A percentile compares a stretch with the other conserved stretches of the same genome.
These are phyloP conservation scores for Rhypophila decipiens DNA, from an alignment of 495 filamentous ascomycete species.

Conservation along the genomic window DNA sequence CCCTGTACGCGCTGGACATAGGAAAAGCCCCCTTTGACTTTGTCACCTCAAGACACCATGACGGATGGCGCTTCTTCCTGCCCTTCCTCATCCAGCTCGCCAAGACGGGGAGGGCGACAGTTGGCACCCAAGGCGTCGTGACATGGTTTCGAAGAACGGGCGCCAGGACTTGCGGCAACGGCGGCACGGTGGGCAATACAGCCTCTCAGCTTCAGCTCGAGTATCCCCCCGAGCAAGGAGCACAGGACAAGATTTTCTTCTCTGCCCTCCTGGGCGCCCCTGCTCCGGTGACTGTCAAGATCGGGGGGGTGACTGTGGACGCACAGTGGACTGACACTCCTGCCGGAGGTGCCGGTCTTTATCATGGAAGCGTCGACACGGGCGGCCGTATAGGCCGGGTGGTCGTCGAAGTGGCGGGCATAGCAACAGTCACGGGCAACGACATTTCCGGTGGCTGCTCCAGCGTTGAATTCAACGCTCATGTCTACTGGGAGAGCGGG, in stretches of 20 bases:
- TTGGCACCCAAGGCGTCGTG: constrained; percentile 35
- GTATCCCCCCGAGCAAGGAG: constrained; percentile 5
- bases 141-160: constrained; percentile 53
- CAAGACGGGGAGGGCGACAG: constrained; percentile 30
- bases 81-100: constrained; percentile 56
- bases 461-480: not conserved
- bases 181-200: constrained; percentile 25
- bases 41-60: constrained; percentile 37
- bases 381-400: constrained; percentile 42
- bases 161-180: constrained; percentile 16
- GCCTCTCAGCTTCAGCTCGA: constrained; percentile 10
- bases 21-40: constrained; percentile 13
- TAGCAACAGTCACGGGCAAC: not conserved
- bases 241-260: constrained; percentile 32
- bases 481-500: not conserved
- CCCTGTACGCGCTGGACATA: constrained; percentile 38
- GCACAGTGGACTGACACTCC: constrained; percentile 25
- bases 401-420: constrained; percentile 38
- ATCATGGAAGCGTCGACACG: constrained; percentile 38
- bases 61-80: constrained; percentile 33
- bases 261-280: constrained; percentile 36
- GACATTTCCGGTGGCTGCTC: constrained; percentile 2
- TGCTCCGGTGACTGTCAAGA: constrained; percentile 36
- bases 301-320: constrained; percentile 37
- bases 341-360: constrained; percentile 36